Conservation (phyloP, 306 rosid species). For the Purshia tridentata region DNA sequence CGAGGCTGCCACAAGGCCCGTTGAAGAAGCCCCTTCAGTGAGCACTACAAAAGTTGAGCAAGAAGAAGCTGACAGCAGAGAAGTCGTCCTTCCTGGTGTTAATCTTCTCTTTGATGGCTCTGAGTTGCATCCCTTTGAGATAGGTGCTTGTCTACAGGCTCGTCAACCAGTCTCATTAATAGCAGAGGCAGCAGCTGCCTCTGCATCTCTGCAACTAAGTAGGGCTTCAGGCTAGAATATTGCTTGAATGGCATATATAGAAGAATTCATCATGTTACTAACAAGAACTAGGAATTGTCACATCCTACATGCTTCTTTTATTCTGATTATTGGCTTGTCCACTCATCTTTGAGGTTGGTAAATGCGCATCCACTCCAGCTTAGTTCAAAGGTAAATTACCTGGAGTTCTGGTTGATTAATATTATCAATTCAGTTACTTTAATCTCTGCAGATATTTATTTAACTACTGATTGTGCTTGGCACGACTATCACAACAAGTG, state of each 20-base stretch:
- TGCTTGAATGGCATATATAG: conserved; percentile 23
- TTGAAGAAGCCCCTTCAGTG: conserved; percentile 47
- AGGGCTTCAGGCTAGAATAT: conserved; percentile 32
- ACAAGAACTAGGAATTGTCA: conserved; percentile 16
- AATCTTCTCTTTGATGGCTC: conserved; percentile 91
- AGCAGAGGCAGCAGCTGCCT: conserved; percentile 80
- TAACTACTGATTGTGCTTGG: not conserved
- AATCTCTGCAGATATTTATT: not conserved
- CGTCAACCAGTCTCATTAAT: conserved; percentile 82
- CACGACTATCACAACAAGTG: conserved; percentile 3
- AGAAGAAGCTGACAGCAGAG: conserved; percentile 81
- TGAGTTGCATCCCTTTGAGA: conserved; percentile 79
- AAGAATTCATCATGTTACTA: conserved; percentile 17
- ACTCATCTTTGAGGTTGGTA: conserved; percentile 29
- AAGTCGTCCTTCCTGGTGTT: conserved; percentile 81
- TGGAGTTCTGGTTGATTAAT: not conserved
- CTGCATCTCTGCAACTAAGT: conserved; percentile 58
- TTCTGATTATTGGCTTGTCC: conserved; percentile 23
- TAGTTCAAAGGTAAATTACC: conserved; percentile 41
- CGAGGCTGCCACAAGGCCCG: conserved; percentile 56
- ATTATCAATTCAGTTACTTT: conserved; percentile 7
- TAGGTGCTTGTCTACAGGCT: conserved; percentile 95
- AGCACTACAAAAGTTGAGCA: conserved; percentile 52
- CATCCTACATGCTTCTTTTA: conserved; percentile 17
- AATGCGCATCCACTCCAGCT: conserved; percentile 26